Conservation (phyloP, 352 stramenopile genomes). For the Aphanomyces euteiches region DNA sequence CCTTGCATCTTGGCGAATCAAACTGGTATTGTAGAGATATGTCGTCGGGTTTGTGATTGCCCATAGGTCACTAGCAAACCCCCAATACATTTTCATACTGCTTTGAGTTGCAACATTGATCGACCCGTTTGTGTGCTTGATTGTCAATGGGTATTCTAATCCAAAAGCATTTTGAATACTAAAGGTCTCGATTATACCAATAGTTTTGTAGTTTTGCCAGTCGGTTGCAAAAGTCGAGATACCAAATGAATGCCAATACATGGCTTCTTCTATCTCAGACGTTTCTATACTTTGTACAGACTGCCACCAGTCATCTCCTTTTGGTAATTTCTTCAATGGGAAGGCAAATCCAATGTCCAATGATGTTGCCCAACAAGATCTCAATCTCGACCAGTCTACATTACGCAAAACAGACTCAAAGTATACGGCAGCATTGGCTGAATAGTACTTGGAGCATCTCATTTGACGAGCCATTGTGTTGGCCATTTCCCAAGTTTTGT, state of each 20-base stretch:
- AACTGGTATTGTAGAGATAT: not conserved
- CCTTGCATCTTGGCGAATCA: not conserved
- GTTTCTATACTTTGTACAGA: not conserved
- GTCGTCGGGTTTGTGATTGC: constrained; percentile 2
- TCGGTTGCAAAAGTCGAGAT: not conserved
- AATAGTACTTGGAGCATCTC: constrained; percentile 7
- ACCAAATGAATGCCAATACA: not conserved
- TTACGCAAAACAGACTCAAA: constrained; percentile 18
- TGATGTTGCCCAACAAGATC: not conserved
- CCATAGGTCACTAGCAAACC: constrained; percentile 25
- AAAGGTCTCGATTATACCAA: constrained; percentile 6
- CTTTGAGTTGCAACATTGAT: not conserved
- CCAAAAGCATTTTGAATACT: constrained; percentile 15
- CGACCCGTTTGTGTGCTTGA: not conserved
- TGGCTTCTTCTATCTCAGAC: not conserved
- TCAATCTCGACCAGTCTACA: constrained; percentile 4
- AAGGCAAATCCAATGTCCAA: not conserved
- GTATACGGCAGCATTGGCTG: constrained; percentile 11
- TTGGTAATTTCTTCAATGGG: not conserved
- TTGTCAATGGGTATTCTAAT: not conserved
- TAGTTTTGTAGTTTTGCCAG: constrained; percentile 30
- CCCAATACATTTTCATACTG: constrained; percentile 25
- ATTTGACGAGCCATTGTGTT: not conserved
- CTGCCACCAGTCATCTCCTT: constrained; percentile 1
- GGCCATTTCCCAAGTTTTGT: constrained; percentile 5